A percentile compares a stretch with the other conserved stretches of the same genome.
Evolutionary conservation across 352 stramenopile species (phyloP).

Genomic region (Globisporangium emineosum): DNA sequence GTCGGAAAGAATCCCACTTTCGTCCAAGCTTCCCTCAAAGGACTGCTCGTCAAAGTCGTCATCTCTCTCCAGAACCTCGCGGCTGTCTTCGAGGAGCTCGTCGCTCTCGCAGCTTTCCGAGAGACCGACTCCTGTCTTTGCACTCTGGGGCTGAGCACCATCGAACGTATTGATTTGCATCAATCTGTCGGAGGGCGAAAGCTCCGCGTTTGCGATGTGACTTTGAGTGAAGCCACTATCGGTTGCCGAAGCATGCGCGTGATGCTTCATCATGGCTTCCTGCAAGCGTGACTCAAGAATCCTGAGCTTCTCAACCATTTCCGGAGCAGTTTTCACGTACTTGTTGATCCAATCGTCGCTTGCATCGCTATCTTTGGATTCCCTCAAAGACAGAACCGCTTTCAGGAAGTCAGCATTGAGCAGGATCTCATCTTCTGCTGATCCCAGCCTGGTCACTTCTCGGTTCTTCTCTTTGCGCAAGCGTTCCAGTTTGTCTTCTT

Average conservation of each 20-base stretch:
- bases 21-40: constrained; percentile 1
- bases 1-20: background rate
- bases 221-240: background rate
- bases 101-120: constrained; percentile 8
- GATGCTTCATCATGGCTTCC: constrained; percentile 20
- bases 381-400: constrained; percentile 30
- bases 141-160: background rate
- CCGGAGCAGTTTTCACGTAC: constrained; percentile 46
- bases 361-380: constrained; percentile 7
- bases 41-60: constrained; percentile 10
- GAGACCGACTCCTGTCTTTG: background rate
- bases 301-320: constrained; percentile 43
- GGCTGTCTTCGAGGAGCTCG: constrained; percentile 4
- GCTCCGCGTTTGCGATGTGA: background rate
- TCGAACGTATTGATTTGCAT: background rate
- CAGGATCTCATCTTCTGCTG: constrained; percentile 51
- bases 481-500: constrained; percentile 42
- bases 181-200: background rate
- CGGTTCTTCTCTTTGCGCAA: constrained; percentile 28
- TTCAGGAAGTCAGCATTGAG: constrained; percentile 63
- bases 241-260: background rate
- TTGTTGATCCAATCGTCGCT: constrained; percentile 35
- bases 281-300: constrained; percentile 40
- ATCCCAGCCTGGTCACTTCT: constrained; percentile 38
- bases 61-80: background rate